Evolutionary conservation across 495 filamentous ascomycete species (phyloP), one percentile per base, ranked within the genome.

Genomic region (Neurospora cerealis): DNA sequence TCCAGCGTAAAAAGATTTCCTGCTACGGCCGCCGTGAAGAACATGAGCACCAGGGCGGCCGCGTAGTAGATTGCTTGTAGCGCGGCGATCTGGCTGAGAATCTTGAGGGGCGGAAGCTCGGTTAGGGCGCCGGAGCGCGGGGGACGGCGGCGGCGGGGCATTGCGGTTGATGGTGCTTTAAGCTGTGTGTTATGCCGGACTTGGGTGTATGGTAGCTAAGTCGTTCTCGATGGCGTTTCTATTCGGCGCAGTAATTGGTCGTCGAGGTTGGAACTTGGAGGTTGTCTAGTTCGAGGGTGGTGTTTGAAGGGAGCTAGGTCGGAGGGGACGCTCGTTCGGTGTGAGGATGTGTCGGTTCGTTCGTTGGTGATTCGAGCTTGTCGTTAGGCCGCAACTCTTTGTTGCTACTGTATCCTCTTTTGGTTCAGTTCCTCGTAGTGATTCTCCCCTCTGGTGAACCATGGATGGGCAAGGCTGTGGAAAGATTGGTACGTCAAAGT

Each of bases 61-160:
- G 83, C 83, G 88, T 98, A 98, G 87, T 93, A 97, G 76, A 91
- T 88, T 38, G 85, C 79, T 80, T 99, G 96, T n/a, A 99, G 88
- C 32, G 92, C 81, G 77, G 92, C 75, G 81, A 99, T 98, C 83
- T 98, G 96, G 74, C 88, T 88, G 72, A 95, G 85, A 84, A 98
- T 94, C 79, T 91, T 93, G 77, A 93, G 86, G 48, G 95, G 95
- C 21, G 93, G 90, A 71, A 95, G 91, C 79, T 95, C 93, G 77
- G 90, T 87, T 75, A 93, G 89, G 70, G 92, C 90, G 86, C 92
- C 93, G 70, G 93, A 86, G 77, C 91, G 92, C 71, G 90, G 91
- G 36, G 92, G 92, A 70, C 91, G 92, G 77, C 92, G 90, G 74
- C 92, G 90, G 81, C 91, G 89, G 75, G 92, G 87, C 92, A 94